Evolutionary conservation across 768 basidiomycete genomes (phyloP), one percentile per base, ranked within the genome.

Genomic region (Rhodosporidiobolus odoratus): DNA sequence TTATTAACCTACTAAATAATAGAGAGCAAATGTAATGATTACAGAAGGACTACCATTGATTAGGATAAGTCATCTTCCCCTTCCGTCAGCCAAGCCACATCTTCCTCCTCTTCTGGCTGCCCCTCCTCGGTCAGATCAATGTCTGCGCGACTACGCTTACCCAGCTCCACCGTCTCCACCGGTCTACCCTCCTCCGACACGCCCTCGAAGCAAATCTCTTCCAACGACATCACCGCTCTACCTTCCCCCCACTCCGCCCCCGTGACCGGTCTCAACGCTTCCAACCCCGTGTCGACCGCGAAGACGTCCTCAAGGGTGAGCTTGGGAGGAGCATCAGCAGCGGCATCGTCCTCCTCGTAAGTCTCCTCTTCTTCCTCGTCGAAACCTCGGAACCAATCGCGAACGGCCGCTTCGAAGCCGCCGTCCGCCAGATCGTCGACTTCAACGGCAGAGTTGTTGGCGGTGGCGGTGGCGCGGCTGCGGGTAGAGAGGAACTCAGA

Each of bases 361-460:
- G 43, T 45, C 43, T 23, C 58, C 45, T 66, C 65, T 16, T 5
- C 50, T 21, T 70, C 73, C 30, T 69, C 72, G 10, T 58, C 54
- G 77, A 89, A 88, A 38, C 87, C 89, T 76, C 89, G 72, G 38
- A 67, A 59, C 15, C 41, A 40, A 32, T 67, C 64, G 7, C 66
- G 48, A 3, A 48, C 56, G 12, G 64, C 30, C 57, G 62, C 66
- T 1, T 30, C 64, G 5, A 17, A 38, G 8, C 66, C 73, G 21
- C 71, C 90, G 78, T 88, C 88, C 23, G 86, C 86, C 83, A 82
- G 58, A 5, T 66, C 54, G 40, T 77, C 78, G 48, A 78, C 78
- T 5, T 79, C 73, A 7, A 67, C 56, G 6, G 91, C 43, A 23
- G 43, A 12, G 43, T 45, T 12, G 43, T 12, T 23, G 43, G 43